These are phyloP conservation scores for Naganishia antarctica DNA, from an alignment of 768 basidiomycete species.

Conservation along the genomic window DNA sequence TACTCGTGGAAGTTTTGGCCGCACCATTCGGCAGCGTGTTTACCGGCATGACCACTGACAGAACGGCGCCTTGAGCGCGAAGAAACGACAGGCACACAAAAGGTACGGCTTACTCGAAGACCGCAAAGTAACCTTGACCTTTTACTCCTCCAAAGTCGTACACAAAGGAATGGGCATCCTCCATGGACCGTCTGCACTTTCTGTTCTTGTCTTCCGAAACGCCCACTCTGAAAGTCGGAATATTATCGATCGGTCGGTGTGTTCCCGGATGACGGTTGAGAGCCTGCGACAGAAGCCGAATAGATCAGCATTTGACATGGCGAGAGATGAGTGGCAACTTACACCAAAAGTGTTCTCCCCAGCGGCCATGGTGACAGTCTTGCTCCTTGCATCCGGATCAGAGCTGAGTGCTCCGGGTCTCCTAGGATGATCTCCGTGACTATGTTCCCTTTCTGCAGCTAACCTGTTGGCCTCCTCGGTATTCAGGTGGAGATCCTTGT, in stretches of 20 bases:
- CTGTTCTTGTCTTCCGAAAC: conserved; percentile 71
- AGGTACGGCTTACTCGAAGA: conserved; percentile 64
- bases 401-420: conserved; percentile 31
- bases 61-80: not conserved
- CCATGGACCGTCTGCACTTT: conserved; percentile 87
- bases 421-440: not conserved
- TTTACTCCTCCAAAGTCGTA: conserved; percentile 85
- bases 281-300: conserved; percentile 51
- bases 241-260: conserved; percentile 6
- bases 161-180: conserved; percentile 93
- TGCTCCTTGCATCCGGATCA: conserved; percentile 66
- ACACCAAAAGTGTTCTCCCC: conserved; percentile 72
- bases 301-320: not conserved
- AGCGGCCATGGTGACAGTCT: conserved; percentile 72
- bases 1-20: conserved; percentile 90
- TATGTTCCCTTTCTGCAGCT: conserved; percentile 12
- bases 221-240: conserved; percentile 62
- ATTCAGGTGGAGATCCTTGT: conserved; percentile 17
- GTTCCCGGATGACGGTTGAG: conserved; percentile 67
- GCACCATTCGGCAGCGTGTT: conserved; percentile 98
- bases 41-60: conserved; percentile 79
- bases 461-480: conserved; percentile 15
- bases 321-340: conserved; percentile 21
- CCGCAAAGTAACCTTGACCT: conserved; percentile 96
- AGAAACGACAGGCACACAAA: not conserved